Evolutionary conservation across 805 yeast genomes (phyloP), one percentile per base, ranked within the genome.

Genomic region (Scheffersomyces amazonensis): DNA sequence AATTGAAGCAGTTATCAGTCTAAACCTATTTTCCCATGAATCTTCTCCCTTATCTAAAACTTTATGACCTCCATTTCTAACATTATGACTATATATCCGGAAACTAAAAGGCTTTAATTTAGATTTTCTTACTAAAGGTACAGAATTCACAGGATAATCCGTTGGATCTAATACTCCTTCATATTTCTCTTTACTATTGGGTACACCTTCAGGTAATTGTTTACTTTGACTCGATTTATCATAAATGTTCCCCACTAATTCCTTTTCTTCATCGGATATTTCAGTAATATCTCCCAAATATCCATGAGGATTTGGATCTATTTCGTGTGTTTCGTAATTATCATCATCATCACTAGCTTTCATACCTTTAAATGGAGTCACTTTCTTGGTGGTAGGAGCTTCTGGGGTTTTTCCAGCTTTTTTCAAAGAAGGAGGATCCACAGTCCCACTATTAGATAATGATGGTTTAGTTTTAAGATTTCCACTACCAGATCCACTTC

Each of bases 31-130:
- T 1, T 32, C 29, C 68, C 68, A 62, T 17, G 50, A 44, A 23
- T 37, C 44, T 43, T 62, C 68, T 10, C 61, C 65, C 1, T 47
- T 39, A 12, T 35, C 57, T 4, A 58, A 43, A 7, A 31, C 35
- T 6, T 39, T 46, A 37, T 50, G 53, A 16, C 54, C 59, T 6
- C 62, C 66, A 39, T 56, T 61, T 31, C 60, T 62, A 37, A 64
- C 49, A 46, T 64, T 64, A 37, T 64, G 69, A 10, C 66, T 56
- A 40, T 64, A 64, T n/a, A 64, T 44, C 16, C 70, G 49, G 42
- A 64, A 56, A n/a, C 30, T 36, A 3, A 61, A 22, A 3, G 55
- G 47, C 1, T 31, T 39, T 24, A 47, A 31, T 12, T 35, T 23
- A 17, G 42, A 32, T 5, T 34, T 36, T 6, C 29, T 22, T 24